Conservation (phyloP, 495 filamentous ascomycete species). For the Aspergillus hancockii region DNA sequence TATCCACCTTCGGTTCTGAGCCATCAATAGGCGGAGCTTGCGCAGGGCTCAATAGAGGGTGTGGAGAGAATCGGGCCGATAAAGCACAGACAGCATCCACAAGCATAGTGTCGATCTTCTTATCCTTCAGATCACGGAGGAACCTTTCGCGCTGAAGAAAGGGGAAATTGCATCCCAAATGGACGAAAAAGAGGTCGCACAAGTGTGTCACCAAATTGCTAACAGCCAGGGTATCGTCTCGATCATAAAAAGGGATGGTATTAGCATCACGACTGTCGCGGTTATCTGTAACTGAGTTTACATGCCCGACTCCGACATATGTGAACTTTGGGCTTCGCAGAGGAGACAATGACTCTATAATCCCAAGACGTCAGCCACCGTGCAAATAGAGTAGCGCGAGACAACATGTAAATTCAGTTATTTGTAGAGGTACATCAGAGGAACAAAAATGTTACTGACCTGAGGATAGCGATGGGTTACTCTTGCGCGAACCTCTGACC, state of each 20-base stretch:
- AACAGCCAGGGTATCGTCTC: conserved; percentile 63
- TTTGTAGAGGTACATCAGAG: neutral
- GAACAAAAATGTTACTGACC: conserved; percentile 27
- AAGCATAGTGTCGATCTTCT: conserved; percentile 80
- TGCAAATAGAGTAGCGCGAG: neutral
- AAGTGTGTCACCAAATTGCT: conserved; percentile 72
- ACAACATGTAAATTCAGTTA: neutral
- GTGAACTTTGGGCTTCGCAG: conserved; percentile 36
- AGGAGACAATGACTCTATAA: conserved; percentile 38
- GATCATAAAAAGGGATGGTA: conserved; percentile 78
- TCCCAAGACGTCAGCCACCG: conserved; percentile 7
- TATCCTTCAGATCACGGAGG: conserved; percentile 68
- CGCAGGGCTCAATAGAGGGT: conserved; percentile 60
- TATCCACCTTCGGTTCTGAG: conserved; percentile 34
- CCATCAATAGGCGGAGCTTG: conserved; percentile 52
- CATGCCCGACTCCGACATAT: conserved; percentile 24
- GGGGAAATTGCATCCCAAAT: conserved; percentile 80
- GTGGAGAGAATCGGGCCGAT: conserved; percentile 76
- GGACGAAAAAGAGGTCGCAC: conserved; percentile 73
- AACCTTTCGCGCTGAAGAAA: conserved; percentile 73
- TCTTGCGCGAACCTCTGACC: conserved; percentile 57
- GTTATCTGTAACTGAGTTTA: conserved; percentile 36
- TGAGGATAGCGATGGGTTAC: conserved; percentile 51
- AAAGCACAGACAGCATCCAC: conserved; percentile 82
- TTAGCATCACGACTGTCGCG: conserved; percentile 55